phyloP scores from a whole-genome alignment of 1,284 basidiomycete genomes.

The Naganishia albida region DNA sequence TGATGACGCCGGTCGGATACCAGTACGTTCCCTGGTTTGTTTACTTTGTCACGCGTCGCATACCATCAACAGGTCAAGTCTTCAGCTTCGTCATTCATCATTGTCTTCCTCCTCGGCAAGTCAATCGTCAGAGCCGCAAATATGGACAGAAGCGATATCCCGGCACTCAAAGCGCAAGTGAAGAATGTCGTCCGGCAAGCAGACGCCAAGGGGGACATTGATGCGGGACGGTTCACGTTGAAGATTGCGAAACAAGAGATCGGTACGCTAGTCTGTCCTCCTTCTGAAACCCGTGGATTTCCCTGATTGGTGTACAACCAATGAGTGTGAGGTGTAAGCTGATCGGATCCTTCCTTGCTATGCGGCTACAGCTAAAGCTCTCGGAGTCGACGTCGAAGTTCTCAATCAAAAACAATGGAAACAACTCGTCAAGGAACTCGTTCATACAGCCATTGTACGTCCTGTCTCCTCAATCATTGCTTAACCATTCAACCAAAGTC shows the following conservation, averaged over 20 bases:
- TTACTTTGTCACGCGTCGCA: conserved; percentile 17
- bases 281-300: too few species aligned
- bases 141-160: conserved; percentile 8
- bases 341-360: too few species aligned
- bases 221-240: conserved; percentile 25
- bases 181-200: conserved; percentile 16
- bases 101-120: neutral
- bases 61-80: neutral
- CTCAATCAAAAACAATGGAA: conserved; percentile 37
- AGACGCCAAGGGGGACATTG: conserved; percentile 23
- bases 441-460: conserved; percentile 41
- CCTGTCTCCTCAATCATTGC: neutral
- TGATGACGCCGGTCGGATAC: conserved; percentile 3
- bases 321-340: too few species aligned
- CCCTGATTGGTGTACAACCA: too few species aligned
- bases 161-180: neutral
- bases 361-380: conserved; percentile 27
- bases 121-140: neutral
- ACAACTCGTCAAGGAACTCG: conserved; percentile 23
- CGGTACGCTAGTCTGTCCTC: too few species aligned
- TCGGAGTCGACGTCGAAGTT: conserved; percentile 40
- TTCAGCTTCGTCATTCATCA: neutral
- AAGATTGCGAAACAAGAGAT: conserved; percentile 23
- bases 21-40: neutral
- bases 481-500: neutral